A percentile compares a stretch with the other conserved stretches of the same genome.
These are phyloP conservation scores for Alternaria burnsii DNA, from an alignment of 2,329 filamentous ascomycete genomes.

Conservation along the genomic window DNA sequence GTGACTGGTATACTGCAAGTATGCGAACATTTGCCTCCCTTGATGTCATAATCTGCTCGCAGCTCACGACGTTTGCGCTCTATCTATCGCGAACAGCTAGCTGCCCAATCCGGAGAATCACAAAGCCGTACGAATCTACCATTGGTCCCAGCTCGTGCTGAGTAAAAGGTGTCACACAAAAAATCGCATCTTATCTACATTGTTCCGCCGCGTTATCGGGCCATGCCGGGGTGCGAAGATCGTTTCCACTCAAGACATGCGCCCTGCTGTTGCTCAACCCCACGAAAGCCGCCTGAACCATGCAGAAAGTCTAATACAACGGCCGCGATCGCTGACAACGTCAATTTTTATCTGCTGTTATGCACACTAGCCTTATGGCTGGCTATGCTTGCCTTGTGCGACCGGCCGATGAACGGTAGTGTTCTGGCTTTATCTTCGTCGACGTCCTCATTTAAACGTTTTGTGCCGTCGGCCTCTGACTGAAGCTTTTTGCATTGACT, in stretches of 20 bases:
- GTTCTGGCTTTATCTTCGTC: conserved; percentile 22
- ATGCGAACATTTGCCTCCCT: background rate
- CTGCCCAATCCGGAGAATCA: background rate
- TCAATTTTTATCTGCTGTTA: background rate
- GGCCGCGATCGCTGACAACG: conserved; percentile 14
- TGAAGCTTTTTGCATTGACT: background rate
- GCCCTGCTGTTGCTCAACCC: conserved; percentile 6
- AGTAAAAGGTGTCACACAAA: conserved; percentile 17
- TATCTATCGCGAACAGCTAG: background rate
- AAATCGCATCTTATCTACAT: conserved; percentile 31
- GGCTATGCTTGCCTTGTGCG: conserved; percentile 14
- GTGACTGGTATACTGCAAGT: background rate
- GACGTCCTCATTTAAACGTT: background rate
- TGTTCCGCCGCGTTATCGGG: conserved; percentile 19
- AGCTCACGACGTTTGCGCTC: background rate
- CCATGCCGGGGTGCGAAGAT: conserved; percentile 12
- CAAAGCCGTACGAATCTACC: background rate
- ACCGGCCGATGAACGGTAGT: conserved; percentile 5
- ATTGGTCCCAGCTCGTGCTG: background rate
- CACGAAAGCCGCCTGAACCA: conserved; percentile 18
- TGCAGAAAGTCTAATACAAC: conserved; percentile 15
- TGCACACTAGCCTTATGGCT: conserved; percentile 11
- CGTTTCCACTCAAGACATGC: conserved; percentile 21
- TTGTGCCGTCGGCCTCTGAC: background rate
- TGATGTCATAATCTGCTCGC: background rate